Percentiles rank a stretch among this genome's conserved stretches.
These are phyloP conservation scores for Holtermanniella nyarrowii DNA, from an alignment of 768 basidiomycete species.

Conservation along the genomic window DNA sequence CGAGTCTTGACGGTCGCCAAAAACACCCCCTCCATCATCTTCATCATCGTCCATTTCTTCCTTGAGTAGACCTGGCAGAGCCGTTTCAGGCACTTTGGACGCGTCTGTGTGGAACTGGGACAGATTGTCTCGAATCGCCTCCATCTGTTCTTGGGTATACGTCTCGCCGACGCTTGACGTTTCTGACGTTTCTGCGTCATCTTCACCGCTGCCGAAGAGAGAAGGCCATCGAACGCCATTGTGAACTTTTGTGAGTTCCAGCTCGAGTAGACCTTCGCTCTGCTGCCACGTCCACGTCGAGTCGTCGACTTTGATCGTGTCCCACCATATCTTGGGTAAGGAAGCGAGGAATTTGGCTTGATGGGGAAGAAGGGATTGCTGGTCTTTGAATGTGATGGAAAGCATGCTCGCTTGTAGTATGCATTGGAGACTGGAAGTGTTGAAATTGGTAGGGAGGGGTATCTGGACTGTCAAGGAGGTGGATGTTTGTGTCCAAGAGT, in stretches of 20 bases:
- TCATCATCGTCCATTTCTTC: constrained; percentile 73
- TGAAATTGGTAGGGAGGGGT: constrained; percentile 56
- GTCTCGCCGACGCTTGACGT: constrained; percentile 70
- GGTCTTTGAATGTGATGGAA: not conserved
- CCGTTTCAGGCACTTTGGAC: constrained; percentile 52
- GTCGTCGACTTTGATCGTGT: constrained; percentile 59
- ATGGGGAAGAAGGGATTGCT: not conserved
- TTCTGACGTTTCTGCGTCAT: constrained; percentile 23
- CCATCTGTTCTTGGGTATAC: constrained; percentile 71
- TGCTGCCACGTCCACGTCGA: constrained; percentile 91
- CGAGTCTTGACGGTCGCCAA: constrained; percentile 3
- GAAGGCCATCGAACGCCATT: constrained; percentile 77
- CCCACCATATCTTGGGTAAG: constrained; percentile 50
- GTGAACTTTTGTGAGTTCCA: constrained; percentile 79
- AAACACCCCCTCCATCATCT: constrained; percentile 55
- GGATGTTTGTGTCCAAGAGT: constrained; percentile 83
- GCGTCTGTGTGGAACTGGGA: constrained; percentile 69
- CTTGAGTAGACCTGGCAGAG: constrained; percentile 67
- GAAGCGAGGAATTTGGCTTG: constrained; percentile 15
- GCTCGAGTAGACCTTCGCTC: constrained; percentile 52
- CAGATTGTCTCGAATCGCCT: constrained; percentile 64
- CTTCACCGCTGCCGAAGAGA: constrained; percentile 53
- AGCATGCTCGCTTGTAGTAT: constrained; percentile 5
- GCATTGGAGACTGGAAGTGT: constrained; percentile 6
- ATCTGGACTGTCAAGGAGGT: constrained; percentile 77